Percentiles rank a stretch among this genome's conserved stretches.
These are phyloP conservation scores for Phytophthora kernoviae DNA, from an alignment of 352 stramenopile genomes.

Conservation along the genomic window DNA sequence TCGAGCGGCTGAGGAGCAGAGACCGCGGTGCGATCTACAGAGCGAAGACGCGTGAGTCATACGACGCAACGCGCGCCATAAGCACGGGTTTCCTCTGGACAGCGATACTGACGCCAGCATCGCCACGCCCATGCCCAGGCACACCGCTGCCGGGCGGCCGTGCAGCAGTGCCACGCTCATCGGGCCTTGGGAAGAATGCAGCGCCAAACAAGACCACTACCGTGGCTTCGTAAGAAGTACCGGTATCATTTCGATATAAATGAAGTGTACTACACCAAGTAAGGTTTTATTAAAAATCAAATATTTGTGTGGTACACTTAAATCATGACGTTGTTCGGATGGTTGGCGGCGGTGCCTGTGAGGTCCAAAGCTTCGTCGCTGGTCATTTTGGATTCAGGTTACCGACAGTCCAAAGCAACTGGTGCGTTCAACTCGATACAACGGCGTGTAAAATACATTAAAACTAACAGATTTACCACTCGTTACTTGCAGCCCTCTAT, in stretches of 20 bases:
- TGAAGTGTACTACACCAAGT: too few species aligned
- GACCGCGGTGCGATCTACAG: conserved; percentile 21
- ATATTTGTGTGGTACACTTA: not conserved
- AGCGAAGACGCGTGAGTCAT: conserved; percentile 25
- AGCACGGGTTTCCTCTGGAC: conserved; percentile 45
- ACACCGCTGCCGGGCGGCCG: conserved; percentile 52
- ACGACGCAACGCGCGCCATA: conserved; percentile 58
- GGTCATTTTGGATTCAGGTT: conserved; percentile 91
- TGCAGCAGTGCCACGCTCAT: conserved; percentile 37
- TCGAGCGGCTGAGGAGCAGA: conserved; percentile 20
- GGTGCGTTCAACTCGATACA: conserved; percentile 43
- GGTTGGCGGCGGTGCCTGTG: conserved; percentile 19
- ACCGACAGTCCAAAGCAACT: conserved; percentile 85
- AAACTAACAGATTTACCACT: not conserved
- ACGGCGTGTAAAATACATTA: too few species aligned
- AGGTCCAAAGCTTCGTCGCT: not conserved
- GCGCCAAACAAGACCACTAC: too few species aligned
- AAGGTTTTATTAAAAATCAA: not conserved
- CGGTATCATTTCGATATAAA: too few species aligned
- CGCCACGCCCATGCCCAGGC: conserved; percentile 72
- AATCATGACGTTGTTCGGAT: conserved; percentile 4
- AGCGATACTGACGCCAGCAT: conserved; percentile 73
- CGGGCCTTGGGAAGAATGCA: conserved; percentile 13
- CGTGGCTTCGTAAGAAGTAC: too few species aligned
- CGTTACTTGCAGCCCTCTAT: conserved; percentile 72